Percentiles rank a stretch among this genome's conserved stretches.
These are phyloP conservation scores for Pseudomassariella vexata DNA, from an alignment of 2,329 filamentous ascomycete genomes.

Conservation along the genomic window DNA sequence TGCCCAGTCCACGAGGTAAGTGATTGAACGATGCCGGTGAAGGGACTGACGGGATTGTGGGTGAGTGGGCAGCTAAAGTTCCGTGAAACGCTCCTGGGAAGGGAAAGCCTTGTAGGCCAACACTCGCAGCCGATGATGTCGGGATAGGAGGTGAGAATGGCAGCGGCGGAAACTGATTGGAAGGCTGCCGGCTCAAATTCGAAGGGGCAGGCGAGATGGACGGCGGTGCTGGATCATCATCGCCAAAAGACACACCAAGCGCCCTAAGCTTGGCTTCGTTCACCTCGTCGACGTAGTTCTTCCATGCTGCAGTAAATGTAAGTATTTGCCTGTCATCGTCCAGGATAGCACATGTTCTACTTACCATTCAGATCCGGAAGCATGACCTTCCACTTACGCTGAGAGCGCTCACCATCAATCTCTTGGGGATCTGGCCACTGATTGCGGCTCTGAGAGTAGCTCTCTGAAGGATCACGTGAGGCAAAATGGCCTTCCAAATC, in stretches of 20 bases:
- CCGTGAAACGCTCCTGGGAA: conserved; percentile 55
- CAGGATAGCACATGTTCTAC: conserved; percentile 14
- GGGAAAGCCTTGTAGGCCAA: conserved; percentile 47
- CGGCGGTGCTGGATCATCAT: conserved; percentile 59
- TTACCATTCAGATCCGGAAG: conserved; percentile 64
- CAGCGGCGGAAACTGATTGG: conserved; percentile 67
- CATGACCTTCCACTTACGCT: conserved; percentile 52
- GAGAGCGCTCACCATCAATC: conserved; percentile 47
- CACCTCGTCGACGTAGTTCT: conserved; percentile 74
- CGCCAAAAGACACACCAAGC: conserved; percentile 76
- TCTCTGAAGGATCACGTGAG: conserved; percentile 22
- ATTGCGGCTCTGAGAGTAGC: conserved; percentile 57
- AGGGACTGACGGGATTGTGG: conserved; percentile 56
- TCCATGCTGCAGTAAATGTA: conserved; percentile 42
- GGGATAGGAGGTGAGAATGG: conserved; percentile 81
- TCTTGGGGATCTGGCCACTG: conserved; percentile 63
- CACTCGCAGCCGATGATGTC: conserved; percentile 71
- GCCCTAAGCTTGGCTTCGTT: conserved; percentile 90
- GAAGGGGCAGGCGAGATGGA: conserved; percentile 63
- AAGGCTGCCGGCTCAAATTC: conserved; percentile 60
- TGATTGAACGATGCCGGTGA: conserved; percentile 68
- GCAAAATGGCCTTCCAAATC: conserved; percentile 48
- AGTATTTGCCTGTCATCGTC: conserved; percentile 9
- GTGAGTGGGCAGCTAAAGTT: conserved; percentile 56
- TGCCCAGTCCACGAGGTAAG: conserved; percentile 45